Evolutionary conservation across 257 asterid species (phyloP), one percentile per base, ranked within the genome.

Genomic region (Solanum habrochaites): DNA sequence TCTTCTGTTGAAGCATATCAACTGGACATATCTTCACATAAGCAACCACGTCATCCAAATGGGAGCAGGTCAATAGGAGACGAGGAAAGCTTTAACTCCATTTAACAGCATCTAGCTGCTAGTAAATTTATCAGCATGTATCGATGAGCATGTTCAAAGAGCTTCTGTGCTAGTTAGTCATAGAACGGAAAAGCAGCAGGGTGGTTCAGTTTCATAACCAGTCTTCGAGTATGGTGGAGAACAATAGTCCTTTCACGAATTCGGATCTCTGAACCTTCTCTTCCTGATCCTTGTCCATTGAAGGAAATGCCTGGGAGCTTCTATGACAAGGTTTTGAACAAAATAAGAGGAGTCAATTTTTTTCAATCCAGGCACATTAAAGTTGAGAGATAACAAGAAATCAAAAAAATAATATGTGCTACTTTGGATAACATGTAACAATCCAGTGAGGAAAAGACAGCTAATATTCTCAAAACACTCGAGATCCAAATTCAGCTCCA

Each of bases 151-250:
- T 81, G 69, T 49, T 81, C 69, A 81, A 31, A 49, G 8, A 49
- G 69, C 69, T 29, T 81, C 69, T 81, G 85, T 81, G 85, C 69
- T 20, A 81, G 29, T 81, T 73, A 81, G 42, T 69, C 69, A 81
- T 16, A 81, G 42, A 81, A 81, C 3, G 20, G 69, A 81, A 81
- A 80, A 80, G 85, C 58, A 81, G 69, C 85, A 81, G 5, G 14
- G 31, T 29, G 25, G 31, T 81, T 81, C 45, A 81, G 8, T 27
- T 66, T 91, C 90, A 89, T 45, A 87, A 35, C 60, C 42, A 78
- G 40, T 88, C 91, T 8, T 69, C 40, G 6, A 91, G 87, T 10
- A 91, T 86, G 85, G 86, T 88, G 86, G 93, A 91, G 71, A 86
- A 87, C 45, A 91, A 60, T 47, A 91, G 73, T 69, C 71, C 91